Evolutionary conservation across 2,329 filamentous ascomycete genomes (phyloP), one percentile per base, ranked within the genome.

Genomic region (Diaporthe vexans): DNA sequence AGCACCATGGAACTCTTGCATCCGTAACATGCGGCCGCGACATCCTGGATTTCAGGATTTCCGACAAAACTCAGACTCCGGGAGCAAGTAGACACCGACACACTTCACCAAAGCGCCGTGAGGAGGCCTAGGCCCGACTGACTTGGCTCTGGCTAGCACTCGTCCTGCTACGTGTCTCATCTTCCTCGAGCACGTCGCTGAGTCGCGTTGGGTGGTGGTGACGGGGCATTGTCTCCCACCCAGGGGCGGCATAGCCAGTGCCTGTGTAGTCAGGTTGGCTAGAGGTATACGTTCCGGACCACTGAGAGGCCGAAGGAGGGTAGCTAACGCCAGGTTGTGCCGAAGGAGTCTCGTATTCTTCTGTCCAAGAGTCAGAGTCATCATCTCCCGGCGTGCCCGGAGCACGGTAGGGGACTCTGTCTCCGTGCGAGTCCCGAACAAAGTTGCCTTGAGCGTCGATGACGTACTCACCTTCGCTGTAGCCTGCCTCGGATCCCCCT

Each of bases 181-280:
- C 93, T 80, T 95, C 95, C 80, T 95, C 93, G 40, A 97, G 88
- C 37, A 98, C 95, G 83, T 97, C 95, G 82, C 95, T 97, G 76
- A 98, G 86, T 73, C 95, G 88, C 11, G 95, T 97, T 0, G 95
- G 95, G 83, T 98, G 95, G 78, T 97, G 94, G 82, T 97, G 95
- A 73, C 92, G 89, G 33, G 93, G 92, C 76, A 94, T 86, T n/a
- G 86, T 85, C 76, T 97, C 94, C 94, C 94, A 97, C 21, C 90
- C 92, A 3, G 91, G 88, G 1, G 90, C 89, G 10, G 87, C 91
- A 82, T 92, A 94, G 29, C 89, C 91, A 58, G 90, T 85, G 58
- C 92, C 93, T 7, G 88, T 87, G 80, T 95, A 95, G 79, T 95
- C 93, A 24, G 89, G 84, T 13, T 82, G 74, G 35, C 80, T 72